A percentile compares a stretch with the other conserved stretches of the same genome.
Conservation (phyloP, 306 rosid genomes). For the Hippophae rhamnoides region DNA sequence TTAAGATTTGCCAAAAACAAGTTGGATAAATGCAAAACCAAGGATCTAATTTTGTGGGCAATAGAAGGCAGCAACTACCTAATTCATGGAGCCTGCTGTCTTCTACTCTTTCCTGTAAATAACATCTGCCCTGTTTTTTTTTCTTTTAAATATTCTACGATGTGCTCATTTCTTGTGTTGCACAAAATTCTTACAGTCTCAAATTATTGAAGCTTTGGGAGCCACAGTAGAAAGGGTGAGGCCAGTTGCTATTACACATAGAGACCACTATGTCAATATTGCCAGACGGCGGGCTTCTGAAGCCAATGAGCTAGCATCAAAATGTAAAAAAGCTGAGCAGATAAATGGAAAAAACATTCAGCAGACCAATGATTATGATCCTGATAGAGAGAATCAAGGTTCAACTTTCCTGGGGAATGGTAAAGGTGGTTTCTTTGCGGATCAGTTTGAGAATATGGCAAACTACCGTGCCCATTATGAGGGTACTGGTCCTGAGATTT, state of each 20-base stretch:
- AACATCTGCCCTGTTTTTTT: neutral
- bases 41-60: neutral
- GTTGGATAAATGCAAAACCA: neutral
- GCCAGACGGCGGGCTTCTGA: constrained; percentile 71
- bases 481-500: constrained; percentile 92
- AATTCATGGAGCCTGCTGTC: neutral
- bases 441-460: constrained; percentile 86
- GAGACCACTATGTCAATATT: constrained; percentile 80
- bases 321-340: constrained; percentile 23
- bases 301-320: constrained; percentile 55
- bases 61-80: neutral
- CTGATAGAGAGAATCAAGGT: constrained; percentile 24
- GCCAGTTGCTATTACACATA: constrained; percentile 84
- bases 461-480: constrained; percentile 77
- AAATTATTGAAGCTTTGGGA: constrained; percentile 72
- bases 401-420: constrained; percentile 29
- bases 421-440: constrained; percentile 84
- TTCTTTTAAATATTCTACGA: neutral
- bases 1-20: too few species aligned
- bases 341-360: constrained; percentile 18
- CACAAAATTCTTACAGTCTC: constrained; percentile 42
- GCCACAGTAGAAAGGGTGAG: constrained; percentile 88
- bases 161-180: neutral
- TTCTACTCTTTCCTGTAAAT: neutral
- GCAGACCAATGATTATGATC: constrained; percentile 29